These are phyloP conservation scores for Rubroshorea leprosula DNA, from an alignment of 345 rosid genomes.

Conservation along the genomic window DNA sequence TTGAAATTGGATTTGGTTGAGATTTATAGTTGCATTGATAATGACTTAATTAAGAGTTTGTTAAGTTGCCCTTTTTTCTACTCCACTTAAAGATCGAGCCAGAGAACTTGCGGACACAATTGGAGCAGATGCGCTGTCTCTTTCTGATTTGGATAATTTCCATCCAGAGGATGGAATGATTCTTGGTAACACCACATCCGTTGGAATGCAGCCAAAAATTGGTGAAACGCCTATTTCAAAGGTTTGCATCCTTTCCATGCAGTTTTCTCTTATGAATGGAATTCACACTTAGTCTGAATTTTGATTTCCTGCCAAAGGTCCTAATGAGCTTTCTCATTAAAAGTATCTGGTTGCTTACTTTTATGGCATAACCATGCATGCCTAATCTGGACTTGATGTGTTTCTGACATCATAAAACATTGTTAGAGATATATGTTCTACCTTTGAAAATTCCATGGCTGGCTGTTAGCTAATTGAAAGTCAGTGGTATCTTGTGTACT, in stretches of 20 bases:
- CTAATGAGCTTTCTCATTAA: too few species aligned
- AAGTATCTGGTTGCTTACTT: too few species aligned
- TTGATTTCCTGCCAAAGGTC: too few species aligned
- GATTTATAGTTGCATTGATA: slow-evolving; percentile 1
- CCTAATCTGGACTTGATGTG: too few species aligned
- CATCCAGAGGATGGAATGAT: slow-evolving; percentile 75
- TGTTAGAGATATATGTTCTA: too few species aligned
- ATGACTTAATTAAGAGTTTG: slow-evolving; percentile 10
- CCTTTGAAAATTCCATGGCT: too few species aligned
- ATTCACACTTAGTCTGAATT: too few species aligned
- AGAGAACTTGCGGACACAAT: slow-evolving; percentile 55
- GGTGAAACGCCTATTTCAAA: slow-evolving; percentile 80
- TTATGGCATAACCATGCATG: too few species aligned
- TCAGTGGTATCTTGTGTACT: too few species aligned
- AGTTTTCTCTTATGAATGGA: too few species aligned
- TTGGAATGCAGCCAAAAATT: slow-evolving; percentile 89
- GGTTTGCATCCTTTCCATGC: slow-evolving; percentile 33
- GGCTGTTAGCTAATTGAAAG: too few species aligned
- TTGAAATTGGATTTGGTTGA: slow-evolving; percentile 2
- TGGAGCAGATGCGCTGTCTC: slow-evolving; percentile 74
- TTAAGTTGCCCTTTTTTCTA: not conserved
- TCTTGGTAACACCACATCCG: slow-evolving; percentile 82
- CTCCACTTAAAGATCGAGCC: slow-evolving; percentile 50
- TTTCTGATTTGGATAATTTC: slow-evolving; percentile 54
- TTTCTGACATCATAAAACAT: too few species aligned